Evolutionary conservation across 805 yeast genomes (phyloP), one percentile per base, ranked within the genome.

Genomic region (Suhomyces pyralidae): DNA sequence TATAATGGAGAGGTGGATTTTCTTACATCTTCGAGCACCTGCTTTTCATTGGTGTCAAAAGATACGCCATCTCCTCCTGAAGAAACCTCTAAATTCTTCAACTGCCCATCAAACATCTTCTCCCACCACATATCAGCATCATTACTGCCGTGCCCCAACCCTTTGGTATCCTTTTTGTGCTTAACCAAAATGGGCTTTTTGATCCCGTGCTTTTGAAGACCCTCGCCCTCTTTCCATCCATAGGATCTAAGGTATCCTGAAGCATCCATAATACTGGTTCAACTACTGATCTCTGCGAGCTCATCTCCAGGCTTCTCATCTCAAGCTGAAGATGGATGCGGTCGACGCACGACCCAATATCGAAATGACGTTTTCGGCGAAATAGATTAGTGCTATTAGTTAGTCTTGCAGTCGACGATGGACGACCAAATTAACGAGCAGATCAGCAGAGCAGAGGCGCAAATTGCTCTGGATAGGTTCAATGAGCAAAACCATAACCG

Each of bases 121-220:
- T 93, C 99, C 99, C 99, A 93, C 99, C 99, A 93, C 45, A 90
- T 86, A 58, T 89, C 96, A 14, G 85, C 81, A 58, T 90, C 94
- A 49, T 83, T 85, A 22, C 80, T 79, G 24, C 82, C 84, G 64
- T 87, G 86, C 0, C 99, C 99, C 24, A 93, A 77, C 8, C 99
- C 99, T 64, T 90, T 91, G 53, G 84, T 85, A 64, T 93, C 97
- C 60, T 84, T 85, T 70, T 94, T 91, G 64, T 93, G 97, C 58
- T 86, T 87, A 51, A 94, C 97, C 55, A 93, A 69, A 42, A 93
- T 83, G 0, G 99, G 98, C 60, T 84, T 89, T 61, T 80, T 83
- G 49, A 93, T 68, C 0, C 97, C 96, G 3, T 96, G 97, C 45
- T 78, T 68, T 56, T 79, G 82, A 34, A 93, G 73, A 0, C 96